These are phyloP conservation scores for Trichosporon ovoides DNA, from an alignment of 1,284 basidiomycete genomes.

Conservation along the genomic window DNA sequence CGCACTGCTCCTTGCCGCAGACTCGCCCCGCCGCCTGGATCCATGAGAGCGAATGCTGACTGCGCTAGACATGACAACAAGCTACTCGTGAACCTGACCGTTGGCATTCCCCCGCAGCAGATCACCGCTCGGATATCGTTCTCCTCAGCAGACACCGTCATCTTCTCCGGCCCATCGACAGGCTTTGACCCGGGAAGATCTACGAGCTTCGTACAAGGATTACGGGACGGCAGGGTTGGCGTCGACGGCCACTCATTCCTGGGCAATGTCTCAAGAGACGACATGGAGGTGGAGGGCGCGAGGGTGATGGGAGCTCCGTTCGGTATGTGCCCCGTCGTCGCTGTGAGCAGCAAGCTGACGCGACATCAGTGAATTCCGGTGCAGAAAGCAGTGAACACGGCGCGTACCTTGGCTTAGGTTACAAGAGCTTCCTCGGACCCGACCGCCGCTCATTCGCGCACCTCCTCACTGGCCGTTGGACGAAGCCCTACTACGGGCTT, in stretches of 20 bases:
- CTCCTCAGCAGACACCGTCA: background rate
- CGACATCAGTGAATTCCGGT: background rate
- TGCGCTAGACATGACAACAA: background rate
- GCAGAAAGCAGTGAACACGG: background rate
- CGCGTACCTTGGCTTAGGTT: background rate
- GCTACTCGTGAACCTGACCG: background rate
- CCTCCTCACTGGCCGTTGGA: background rate
- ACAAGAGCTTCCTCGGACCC: constrained; percentile 1
- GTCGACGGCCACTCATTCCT: background rate
- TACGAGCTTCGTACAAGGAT: background rate
- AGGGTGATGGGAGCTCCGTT: background rate
- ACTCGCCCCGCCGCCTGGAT: too few relatives aligned
- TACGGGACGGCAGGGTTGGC: background rate
- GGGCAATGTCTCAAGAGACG: background rate
- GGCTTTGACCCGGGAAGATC: background rate
- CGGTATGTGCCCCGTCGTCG: background rate
- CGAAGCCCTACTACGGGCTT: constrained; percentile 1
- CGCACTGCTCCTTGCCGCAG: too few relatives aligned
- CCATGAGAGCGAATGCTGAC: too few relatives aligned
- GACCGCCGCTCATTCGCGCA: background rate
- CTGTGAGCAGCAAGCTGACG: background rate
- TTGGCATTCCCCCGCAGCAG: background rate
- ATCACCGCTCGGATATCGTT: background rate
- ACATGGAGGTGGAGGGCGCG: background rate
- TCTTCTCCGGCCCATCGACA: background rate